Conservation (phyloP, 2,329 filamentous ascomycete genomes). For the Fusarium albidum region DNA sequence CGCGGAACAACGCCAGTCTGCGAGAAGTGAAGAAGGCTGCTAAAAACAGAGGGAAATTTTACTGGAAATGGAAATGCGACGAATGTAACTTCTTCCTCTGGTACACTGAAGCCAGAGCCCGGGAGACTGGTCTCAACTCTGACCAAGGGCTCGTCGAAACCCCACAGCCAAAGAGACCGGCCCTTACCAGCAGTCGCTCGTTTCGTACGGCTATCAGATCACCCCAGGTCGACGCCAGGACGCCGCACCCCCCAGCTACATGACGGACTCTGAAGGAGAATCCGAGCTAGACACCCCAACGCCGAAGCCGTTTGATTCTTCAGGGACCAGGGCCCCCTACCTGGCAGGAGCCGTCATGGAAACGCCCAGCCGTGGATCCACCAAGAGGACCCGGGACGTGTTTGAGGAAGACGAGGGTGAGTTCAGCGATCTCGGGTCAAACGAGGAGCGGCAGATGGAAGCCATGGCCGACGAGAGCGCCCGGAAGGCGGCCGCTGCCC, state of each 20-base stretch:
- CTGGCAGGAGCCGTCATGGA: conserved; percentile 4
- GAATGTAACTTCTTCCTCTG: conserved; percentile 57
- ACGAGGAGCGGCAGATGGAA: conserved; percentile 50
- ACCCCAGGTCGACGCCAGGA: conserved; percentile 30
- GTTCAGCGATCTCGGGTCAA: conserved; percentile 47
- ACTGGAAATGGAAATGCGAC: conserved; percentile 54
- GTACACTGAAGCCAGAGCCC: conserved; percentile 48
- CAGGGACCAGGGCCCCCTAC: background rate
- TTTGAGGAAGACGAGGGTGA: conserved; percentile 42
- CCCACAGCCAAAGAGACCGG: conserved; percentile 38
- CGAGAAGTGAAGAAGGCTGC: conserved; percentile 49
- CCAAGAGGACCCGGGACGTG: conserved; percentile 43
- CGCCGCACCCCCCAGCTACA: conserved; percentile 11
- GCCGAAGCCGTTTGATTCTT: conserved; percentile 4
- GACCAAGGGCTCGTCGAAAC: conserved; percentile 17
- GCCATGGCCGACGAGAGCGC: conserved; percentile 47
- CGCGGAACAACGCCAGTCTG: conserved; percentile 47
- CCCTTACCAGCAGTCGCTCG: conserved; percentile 42
- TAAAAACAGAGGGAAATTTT: conserved; percentile 51
- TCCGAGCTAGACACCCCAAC: conserved; percentile 10
- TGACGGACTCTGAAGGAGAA: conserved; percentile 24
- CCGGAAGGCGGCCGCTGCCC: conserved; percentile 32
- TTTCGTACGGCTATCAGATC: conserved; percentile 41
- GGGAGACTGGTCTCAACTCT: conserved; percentile 37
- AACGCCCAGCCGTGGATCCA: conserved; percentile 30